These are phyloP conservation scores for Sechiopsis laciniata DNA, from an alignment of 306 rosid genomes.

Conservation along the genomic window DNA sequence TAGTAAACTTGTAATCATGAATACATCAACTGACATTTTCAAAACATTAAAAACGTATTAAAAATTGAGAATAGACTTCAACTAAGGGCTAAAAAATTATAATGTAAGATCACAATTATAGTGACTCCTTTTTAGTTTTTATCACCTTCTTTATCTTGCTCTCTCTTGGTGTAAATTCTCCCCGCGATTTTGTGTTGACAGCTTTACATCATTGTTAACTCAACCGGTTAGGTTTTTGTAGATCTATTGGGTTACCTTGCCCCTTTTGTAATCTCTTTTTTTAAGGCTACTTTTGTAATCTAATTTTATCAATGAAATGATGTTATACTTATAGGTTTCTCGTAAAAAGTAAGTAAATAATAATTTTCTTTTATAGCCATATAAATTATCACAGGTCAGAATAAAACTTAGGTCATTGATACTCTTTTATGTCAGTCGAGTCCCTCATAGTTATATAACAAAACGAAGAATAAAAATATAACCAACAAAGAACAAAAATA, in stretches of 20 bases:
- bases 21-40: background rate
- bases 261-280: too few relatives aligned
- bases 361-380: constrained; percentile 9
- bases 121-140: too few relatives aligned
- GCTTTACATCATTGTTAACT: too few relatives aligned
- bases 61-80: background rate
- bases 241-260: too few relatives aligned
- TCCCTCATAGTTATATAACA: background rate
- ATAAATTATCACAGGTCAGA: background rate
- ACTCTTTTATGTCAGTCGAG: background rate
- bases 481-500: background rate
- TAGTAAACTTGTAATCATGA: background rate
- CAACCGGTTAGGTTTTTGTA: too few relatives aligned
- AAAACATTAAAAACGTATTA: background rate
- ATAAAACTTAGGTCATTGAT: constrained; percentile 5
- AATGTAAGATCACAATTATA: background rate
- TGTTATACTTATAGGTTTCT: too few relatives aligned
- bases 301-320: too few relatives aligned
- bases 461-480: background rate
- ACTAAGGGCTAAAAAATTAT: background rate
- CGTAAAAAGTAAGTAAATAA: too few relatives aligned
- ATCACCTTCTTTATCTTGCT: too few relatives aligned
- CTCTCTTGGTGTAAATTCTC: too few relatives aligned
- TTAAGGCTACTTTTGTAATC: too few relatives aligned
- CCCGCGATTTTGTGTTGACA: too few relatives aligned